Conservation (phyloP, 352 stramenopile species). For the Phytopythium cucurbitacearum region DNA sequence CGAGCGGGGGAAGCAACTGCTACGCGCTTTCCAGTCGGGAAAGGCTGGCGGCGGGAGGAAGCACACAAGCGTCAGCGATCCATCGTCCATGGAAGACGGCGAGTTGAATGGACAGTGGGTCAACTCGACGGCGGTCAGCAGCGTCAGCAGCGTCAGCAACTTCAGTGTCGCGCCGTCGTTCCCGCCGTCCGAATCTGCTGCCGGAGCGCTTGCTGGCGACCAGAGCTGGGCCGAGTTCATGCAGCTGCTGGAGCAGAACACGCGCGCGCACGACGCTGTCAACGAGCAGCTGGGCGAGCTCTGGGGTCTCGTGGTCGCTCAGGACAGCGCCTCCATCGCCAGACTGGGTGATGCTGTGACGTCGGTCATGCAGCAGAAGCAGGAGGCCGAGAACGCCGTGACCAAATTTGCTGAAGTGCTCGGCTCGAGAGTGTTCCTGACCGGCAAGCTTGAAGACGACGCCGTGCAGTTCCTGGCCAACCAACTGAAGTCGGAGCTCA, state of each 20-base stretch:
- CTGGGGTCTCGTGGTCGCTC: conserved; percentile 14
- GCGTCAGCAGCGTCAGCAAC: conserved; percentile 11
- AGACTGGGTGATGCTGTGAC: conserved; percentile 24
- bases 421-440: conserved; percentile 24
- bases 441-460: conserved; percentile 23
- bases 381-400: conserved; percentile 28
- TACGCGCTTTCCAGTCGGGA: no score
- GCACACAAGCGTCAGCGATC: no score
- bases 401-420: conserved; percentile 27
- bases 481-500: conserved; percentile 23
- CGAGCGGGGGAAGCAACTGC: no score
- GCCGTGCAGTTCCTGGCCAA: conserved; percentile 27
- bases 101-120: background rate
- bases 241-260: conserved; percentile 24
- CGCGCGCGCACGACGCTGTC: conserved; percentile 19
- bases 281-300: conserved; percentile 22
- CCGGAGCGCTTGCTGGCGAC: conserved; percentile 13
- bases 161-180: conserved; percentile 20
- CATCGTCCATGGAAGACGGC: background rate
- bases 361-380: conserved; percentile 39
- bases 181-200: conserved; percentile 14
- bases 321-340: conserved; percentile 13
- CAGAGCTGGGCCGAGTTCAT: conserved; percentile 33
- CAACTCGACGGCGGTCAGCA: conserved; percentile 2
- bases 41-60: no score